Conservation (phyloP, 1,139 yeast genomes). For the Entelexis paramagnoliae region DNA sequence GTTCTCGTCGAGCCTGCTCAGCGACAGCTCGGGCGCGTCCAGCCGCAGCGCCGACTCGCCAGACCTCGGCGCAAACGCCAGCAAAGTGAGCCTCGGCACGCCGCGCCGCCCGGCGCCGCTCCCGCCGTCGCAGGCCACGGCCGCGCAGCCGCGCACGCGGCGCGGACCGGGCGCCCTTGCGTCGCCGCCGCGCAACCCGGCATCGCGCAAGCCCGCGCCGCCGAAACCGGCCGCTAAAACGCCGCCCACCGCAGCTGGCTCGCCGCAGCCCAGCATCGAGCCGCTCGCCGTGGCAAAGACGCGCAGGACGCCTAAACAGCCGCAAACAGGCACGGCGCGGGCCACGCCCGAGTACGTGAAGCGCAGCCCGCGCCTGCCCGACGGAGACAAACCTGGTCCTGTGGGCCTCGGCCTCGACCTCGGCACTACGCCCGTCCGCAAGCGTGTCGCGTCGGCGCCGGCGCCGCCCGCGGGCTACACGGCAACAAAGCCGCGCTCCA, state of each 20-base stretch:
- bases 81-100: not conserved
- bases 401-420: slow-evolving; percentile 4
- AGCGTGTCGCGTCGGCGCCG: not conserved
- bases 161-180: not conserved
- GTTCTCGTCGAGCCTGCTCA: not conserved
- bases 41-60: not conserved
- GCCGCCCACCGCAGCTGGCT: too few relatives aligned
- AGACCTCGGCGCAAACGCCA: not conserved
- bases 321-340: too few relatives aligned
- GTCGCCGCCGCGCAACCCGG: not conserved
- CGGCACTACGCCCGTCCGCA: not conserved
- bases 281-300: not conserved
- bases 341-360: not conserved
- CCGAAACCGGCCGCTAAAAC: too few relatives aligned
- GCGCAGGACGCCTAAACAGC: not conserved
- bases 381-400: not conserved
- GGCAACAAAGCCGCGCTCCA: slow-evolving; percentile 8
- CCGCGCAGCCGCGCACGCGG: not conserved
- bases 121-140: not conserved
- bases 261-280: not conserved
- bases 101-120: slow-evolving; percentile 4
- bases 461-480: slow-evolving; percentile 13
- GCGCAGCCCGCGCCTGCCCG: not conserved
- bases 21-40: not conserved
- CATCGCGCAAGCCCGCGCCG: not conserved